Evolutionary conservation across 305 asterid genomes (phyloP).

Genomic region (Salvia sclarea): DNA sequence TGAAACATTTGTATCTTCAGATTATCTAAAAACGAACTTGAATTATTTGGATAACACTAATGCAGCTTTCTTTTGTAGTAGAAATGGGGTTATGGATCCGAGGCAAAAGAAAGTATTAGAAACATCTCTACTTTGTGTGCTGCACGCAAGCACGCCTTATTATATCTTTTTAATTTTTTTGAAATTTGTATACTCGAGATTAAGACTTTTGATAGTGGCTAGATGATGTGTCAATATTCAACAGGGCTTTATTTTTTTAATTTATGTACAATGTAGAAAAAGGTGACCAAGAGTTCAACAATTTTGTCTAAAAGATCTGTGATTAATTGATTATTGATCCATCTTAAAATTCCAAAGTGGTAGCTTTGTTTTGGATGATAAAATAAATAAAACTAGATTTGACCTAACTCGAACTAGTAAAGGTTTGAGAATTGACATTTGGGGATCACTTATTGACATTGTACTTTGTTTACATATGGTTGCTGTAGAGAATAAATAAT

Average conservation of each 20-base stretch:
- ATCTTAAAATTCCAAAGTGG: not conserved
- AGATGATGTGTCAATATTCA: slow-evolving; percentile 25
- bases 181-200: not conserved
- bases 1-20: too few relatives aligned
- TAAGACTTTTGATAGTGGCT: not conserved
- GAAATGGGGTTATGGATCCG: slow-evolving; percentile 26
- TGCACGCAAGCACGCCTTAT: slow-evolving; percentile 31
- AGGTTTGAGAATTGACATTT: slow-evolving; percentile 9
- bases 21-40: too few relatives aligned
- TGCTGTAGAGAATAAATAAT: not conserved
- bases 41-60: too few relatives aligned
- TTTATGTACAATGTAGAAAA: not conserved
- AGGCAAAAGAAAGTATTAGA: slow-evolving; percentile 16
- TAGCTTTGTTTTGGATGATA: not conserved
- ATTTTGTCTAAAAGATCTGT: slow-evolving; percentile 25
- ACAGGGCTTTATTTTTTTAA: not conserved
- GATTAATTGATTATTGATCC: not conserved
- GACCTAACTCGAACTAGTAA: slow-evolving; percentile 1
- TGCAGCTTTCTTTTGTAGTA: not conserved
- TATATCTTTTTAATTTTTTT: not conserved
- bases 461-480: not conserved
- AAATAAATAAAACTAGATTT: slow-evolving; percentile 12
- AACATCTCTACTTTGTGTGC: slow-evolving; percentile 30
- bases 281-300: slow-evolving; percentile 26
- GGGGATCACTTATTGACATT: not conserved